Evolutionary conservation across 139 green algal genomes (phyloP), one percentile per base, ranked within the genome.

Genomic region (Chlamydomonas asymmetrica): DNA sequence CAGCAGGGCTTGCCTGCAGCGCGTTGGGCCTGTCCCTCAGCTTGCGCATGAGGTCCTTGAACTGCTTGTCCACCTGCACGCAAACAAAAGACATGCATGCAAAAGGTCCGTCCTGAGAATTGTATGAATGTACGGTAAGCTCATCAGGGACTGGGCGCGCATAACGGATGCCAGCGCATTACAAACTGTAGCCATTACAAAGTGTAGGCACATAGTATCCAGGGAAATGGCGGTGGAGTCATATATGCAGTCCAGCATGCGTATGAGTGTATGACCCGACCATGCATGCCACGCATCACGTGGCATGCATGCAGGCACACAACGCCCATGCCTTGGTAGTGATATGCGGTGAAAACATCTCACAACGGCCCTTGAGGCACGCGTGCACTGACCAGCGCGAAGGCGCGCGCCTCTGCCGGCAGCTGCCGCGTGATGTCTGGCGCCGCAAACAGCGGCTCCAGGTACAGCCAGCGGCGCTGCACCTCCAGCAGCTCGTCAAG

Each of bases 361-460:
- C 52, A 61, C 6, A 13, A n/a, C 31, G 52, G 18, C 13, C 16
- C 18, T 56, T 13, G 18, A 18, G 18, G 48, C 48, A 56, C 48
- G 31, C 52, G 25, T n/a, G n/a, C n/a, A n/a, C n/a, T n/a, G n/a
- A n/a, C n/a, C n/a, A 75, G 71, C 29, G 48, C 60, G 37, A 88
- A 88, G 29, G 79, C 66, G 59, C 81, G 76, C 13, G 79, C 79
- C 66, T 88, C 83, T 3, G 79, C 39, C 23, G 89, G 91, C 71
- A 97, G 84, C 88, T 97, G 92, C 29, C 89, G 83, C 86, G 93
- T 88, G 73, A 97, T 97, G 79, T 97, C 92, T 29, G 86, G 80
- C 6, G 90, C 86, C 63, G 81, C 76, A 66, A 95, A 93, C 63
- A 95, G 93, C 37, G 76, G 82, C 80, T 96, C 91, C 70, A 96